Base-by-base conservation (phyloP, 1,284 basidiomycete species). In the Heterobasidion parviporum region DNA sequence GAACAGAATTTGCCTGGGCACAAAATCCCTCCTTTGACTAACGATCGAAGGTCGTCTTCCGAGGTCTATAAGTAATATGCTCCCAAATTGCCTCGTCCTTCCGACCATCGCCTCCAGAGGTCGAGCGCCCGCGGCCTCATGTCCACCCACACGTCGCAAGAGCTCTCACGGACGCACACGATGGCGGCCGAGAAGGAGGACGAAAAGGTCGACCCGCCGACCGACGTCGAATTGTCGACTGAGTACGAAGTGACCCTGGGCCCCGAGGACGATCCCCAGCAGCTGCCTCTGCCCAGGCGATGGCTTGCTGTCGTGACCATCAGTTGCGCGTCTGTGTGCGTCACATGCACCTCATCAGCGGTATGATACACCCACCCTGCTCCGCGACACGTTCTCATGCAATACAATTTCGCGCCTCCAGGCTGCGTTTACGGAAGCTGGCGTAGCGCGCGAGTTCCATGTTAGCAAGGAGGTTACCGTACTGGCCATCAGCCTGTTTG, bases 271-370 rank as follows among this genome's bases (percentile, higher is more conserved):
- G 66, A 83, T 59, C 83, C 83, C 0, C 77, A 82, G 59, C 65
- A 71, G 35, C 63, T 80, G 49, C 64, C 78, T n/a, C 54, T 65
- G 0, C 59, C 71, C 52, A 72, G 72, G 60, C 83, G 83, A 65
- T 87, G 85, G 85, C 56, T 80, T n/a, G 68, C 74, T 7, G 77
- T 86, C 2, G 57, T 79, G 9, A 71, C 78, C 5, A 81, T 87
- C 57, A 76, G 77, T 52, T 67, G 70, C 1, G 76, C 78, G 1
- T 76, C 83, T 1, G 69, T 83, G 2, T 86, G 85, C 62, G 85
- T 83, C 10, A 85, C 89, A 0, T 88, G 82, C 65, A 79, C 83
- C 16, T 89, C 86, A 0, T 87, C 84, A 4, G 78, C 89, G 71
- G 85, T 84, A 57, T 5, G 26, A 26, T 26, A 26, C 56, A 81